A percentile compares a stretch with the other conserved stretches of the same genome.
These are phyloP conservation scores for Draba incana DNA, from an alignment of 345 rosid species.

Conservation along the genomic window DNA sequence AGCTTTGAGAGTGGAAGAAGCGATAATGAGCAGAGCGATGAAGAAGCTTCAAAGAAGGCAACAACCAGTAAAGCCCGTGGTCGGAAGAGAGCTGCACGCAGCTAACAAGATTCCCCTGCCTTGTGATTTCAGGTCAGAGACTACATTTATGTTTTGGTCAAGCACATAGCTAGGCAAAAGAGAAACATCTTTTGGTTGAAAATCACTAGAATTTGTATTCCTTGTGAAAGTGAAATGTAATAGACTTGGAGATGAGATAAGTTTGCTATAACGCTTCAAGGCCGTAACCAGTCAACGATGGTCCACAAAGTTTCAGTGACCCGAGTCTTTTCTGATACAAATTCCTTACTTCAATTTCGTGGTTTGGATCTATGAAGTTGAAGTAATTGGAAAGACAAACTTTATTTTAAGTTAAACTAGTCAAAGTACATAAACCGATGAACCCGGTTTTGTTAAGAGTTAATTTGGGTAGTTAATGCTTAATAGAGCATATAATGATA, in stretches of 20 bases:
- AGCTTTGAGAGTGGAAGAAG: conserved; percentile 58
- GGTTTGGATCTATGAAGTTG: too few relatives aligned
- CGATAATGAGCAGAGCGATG: conserved; percentile 44
- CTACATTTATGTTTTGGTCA: neutral
- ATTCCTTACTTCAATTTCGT: too few relatives aligned
- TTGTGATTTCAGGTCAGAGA: conserved; percentile 1
- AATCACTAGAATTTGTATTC: neutral
- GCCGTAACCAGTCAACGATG: too few relatives aligned
- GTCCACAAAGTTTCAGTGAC: too few relatives aligned
- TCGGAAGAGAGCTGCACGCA: conserved; percentile 47
- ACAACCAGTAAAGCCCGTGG: conserved; percentile 49
- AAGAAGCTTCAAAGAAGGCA: conserved; percentile 45
- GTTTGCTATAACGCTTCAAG: neutral
- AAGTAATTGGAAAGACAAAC: too few relatives aligned
- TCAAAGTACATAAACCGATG: too few relatives aligned
- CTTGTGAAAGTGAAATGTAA: neutral
- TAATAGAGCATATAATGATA: too few relatives aligned
- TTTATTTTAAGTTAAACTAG: too few relatives aligned
- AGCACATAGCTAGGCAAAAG: neutral
- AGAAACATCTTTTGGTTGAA: neutral
- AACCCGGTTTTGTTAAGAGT: too few relatives aligned
- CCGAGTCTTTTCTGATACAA: too few relatives aligned
- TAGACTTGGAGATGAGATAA: neutral
- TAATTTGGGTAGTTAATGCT: too few relatives aligned
- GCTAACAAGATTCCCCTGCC: neutral